Percentiles rank a stretch among this genome's conserved stretches.
These are phyloP conservation scores for Cnidoscolus chayamansa DNA, from an alignment of 441 rosid genomes.

Conservation along the genomic window DNA sequence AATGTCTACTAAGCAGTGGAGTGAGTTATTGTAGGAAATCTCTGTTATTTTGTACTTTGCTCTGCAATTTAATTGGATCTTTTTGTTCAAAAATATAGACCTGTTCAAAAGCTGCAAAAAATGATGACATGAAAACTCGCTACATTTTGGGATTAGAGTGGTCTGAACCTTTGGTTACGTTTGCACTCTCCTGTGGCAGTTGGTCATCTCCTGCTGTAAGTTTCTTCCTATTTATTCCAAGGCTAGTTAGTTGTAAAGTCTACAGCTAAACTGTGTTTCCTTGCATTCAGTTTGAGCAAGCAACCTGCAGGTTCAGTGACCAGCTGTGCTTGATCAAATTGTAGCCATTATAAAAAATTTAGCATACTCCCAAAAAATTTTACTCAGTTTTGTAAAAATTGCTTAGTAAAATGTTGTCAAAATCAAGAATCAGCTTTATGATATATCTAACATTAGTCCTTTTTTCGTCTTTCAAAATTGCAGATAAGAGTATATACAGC, in stretches of 20 bases:
- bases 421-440: not conserved
- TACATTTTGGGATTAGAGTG: slow-evolving; percentile 60
- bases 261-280: too few relatives aligned
- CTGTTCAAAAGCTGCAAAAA: slow-evolving; percentile 59
- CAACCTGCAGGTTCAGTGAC: not conserved
- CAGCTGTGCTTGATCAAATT: not conserved
- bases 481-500: slow-evolving; percentile 77
- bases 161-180: slow-evolving; percentile 78
- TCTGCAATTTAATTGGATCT: slow-evolving; percentile 4
- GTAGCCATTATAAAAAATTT: not conserved
- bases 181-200: slow-evolving; percentile 82
- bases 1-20: not conserved
- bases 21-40: not conserved
- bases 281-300: not conserved
- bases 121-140: slow-evolving; percentile 58
- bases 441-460: not conserved
- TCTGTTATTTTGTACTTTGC: not conserved
- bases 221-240: slow-evolving; percentile 7
- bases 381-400: not conserved
- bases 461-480: not conserved
- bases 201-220: slow-evolving; percentile 90
- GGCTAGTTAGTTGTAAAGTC: not conserved
- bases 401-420: not conserved
- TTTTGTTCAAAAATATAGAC: slow-evolving; percentile 39
- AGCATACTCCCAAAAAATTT: not conserved